Evolutionary conservation across 2,329 filamentous ascomycete species (phyloP), one percentile per base, ranked within the genome.

Genomic region (Helotiales sp.): DNA sequence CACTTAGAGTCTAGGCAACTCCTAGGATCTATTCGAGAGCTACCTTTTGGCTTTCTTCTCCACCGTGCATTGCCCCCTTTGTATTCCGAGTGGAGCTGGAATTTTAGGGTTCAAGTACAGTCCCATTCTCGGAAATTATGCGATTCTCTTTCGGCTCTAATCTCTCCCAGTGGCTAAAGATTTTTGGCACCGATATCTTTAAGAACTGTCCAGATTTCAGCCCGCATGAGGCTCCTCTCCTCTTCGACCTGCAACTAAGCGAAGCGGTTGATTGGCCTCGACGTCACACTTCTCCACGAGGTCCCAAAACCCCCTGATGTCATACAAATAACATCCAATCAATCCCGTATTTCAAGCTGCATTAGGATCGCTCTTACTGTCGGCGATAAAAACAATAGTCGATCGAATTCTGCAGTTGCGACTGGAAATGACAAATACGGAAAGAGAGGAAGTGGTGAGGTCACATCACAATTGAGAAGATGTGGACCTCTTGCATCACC

Each of bases 381-480:
- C 40, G 40, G 40, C 40, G 40, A 45, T 45, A 45, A 45, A 20
- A 2, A 45, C 17, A 37, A 34, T 34, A 5, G 30, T n/a, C 30
- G 17, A 20, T 20, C 45, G 1, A 30, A 34, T 55, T 34, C 50
- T 34, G n/a, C 52, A 32, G 6, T 15, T 13, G 15, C 50, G 50
- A 50, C 47, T 20, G 17, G 6, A 6, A 20, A 2, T 52, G 3
- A 30, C 49, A 30, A 55, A 55, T 55, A 20, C 6, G 20, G 26
- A 34, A 52, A 22, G 61, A 34, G 32, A 6, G 34, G 57, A 20
- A 65, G 30, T 50, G 40, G 30, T 61, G 63, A 65, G 47, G 49
- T 65, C 63, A 65, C 45, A n/a, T 13, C 13, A 45, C 40, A 55
- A 55, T 28, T 54, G 22, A 22, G 24, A 15, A 11, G 40, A 6